Percentiles rank a stretch among this genome's conserved stretches.
Conservation (phyloP, 139 green algal genomes). For the Astrephomene gubernaculifera region DNA sequence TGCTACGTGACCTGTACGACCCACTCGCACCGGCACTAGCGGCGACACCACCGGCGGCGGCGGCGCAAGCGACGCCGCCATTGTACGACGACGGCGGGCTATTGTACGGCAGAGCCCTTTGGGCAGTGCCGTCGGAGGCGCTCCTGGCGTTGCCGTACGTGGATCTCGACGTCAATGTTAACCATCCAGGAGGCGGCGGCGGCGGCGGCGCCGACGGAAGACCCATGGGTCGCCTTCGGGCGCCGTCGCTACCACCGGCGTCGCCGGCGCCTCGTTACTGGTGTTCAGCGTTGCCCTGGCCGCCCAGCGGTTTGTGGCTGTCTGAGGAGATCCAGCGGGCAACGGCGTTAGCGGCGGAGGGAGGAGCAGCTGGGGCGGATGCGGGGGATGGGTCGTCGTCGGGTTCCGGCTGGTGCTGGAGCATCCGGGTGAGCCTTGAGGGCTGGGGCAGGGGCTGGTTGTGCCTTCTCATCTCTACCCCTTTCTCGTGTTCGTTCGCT, state of each 20-base stretch:
- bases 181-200: too few species aligned
- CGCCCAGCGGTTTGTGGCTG: constrained; percentile 1
- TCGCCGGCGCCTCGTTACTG: neutral
- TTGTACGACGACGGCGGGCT: neutral
- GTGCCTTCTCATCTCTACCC: too few species aligned
- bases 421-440: too few species aligned
- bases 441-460: too few species aligned
- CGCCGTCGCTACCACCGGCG: neutral
- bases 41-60: neutral
- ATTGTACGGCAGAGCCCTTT: neutral
- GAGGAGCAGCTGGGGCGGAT: too few species aligned
- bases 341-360: too few species aligned
- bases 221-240: neutral
- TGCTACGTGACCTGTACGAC: constrained; percentile 14
- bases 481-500: too few species aligned
- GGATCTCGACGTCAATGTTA: too few species aligned
- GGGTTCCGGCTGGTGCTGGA: too few species aligned
- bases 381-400: too few species aligned
- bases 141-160: too few species aligned
- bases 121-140: neutral
- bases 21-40: neutral
- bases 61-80: neutral
- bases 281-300: neutral
- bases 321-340: neutral
- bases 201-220: neutral